phyloP scores from a whole-genome alignment of 352 stramenopile species.

The Aphanomyces cochlioides region DNA sequence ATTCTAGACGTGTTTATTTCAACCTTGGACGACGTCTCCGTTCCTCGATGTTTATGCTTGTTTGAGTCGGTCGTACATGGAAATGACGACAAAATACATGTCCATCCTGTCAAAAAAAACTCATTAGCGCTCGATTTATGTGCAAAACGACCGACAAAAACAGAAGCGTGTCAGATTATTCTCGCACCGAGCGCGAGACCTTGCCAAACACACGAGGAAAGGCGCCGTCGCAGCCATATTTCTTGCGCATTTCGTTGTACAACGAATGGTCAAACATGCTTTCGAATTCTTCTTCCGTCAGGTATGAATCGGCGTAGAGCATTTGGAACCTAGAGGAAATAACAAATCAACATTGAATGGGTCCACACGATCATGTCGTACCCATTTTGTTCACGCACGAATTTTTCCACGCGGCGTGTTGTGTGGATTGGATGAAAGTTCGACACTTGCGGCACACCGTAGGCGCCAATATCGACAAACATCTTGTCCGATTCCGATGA shows the following conservation, averaged over 20 bases:
- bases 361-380: slow-evolving; percentile 36
- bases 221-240: slow-evolving; percentile 36
- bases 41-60: slow-evolving; percentile 65
- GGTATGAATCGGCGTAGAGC: slow-evolving; percentile 51
- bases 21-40: slow-evolving; percentile 36
- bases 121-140: background rate
- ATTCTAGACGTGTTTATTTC: slow-evolving; percentile 50
- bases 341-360: background rate
- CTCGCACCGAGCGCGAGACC: slow-evolving; percentile 23
- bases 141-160: slow-evolving; percentile 2
- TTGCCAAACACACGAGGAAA: slow-evolving; percentile 60
- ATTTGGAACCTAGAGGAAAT: slow-evolving; percentile 37
- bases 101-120: slow-evolving; percentile 26
- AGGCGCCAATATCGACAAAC: slow-evolving; percentile 40
- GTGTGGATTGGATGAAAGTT: slow-evolving; percentile 35
- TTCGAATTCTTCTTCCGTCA: slow-evolving; percentile 44
- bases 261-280: slow-evolving; percentile 49
- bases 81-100: slow-evolving; percentile 64
- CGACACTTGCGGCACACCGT: slow-evolving; percentile 35
- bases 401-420: slow-evolving; percentile 36
- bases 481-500: slow-evolving; percentile 24
- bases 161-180: background rate
- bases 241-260: slow-evolving; percentile 40
- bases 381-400: slow-evolving; percentile 29
- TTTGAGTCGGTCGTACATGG: slow-evolving; percentile 62